Evolutionary conservation across 768 basidiomycete genomes (phyloP), one percentile per base, ranked within the genome.

Genomic region (Mycena galopus): DNA sequence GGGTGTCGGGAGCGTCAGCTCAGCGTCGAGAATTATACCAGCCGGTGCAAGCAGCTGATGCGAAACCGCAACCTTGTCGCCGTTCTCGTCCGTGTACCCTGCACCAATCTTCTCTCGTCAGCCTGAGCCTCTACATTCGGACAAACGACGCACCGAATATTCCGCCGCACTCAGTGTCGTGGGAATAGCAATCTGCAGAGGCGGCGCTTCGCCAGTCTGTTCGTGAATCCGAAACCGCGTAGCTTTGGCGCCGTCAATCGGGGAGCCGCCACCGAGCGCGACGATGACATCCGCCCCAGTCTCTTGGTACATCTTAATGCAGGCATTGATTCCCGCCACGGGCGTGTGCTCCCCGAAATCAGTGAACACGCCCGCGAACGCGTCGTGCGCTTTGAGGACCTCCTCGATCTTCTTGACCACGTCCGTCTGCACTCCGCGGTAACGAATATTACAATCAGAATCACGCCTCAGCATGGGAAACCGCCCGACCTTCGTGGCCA

Each of bases 141-240:
- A 47, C n/a, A 57, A 11, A 42, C 16, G 16, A 77, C 87, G 65
- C 70, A 92, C 92, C 39, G 87, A 87, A 78, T 93, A 93, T 77
- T 94, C 94, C 11, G 93, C 93, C 1, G 93, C 93, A 75, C 92
- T 94, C 39, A 95, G 83, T 6, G 94, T 94, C 9, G 94, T 96
- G 0, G 94, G 94, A 68, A 95, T 91, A 19, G 94, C 92, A 61
- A 96, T 93, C 75, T 94, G 93, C 17, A 47, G 47, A 23, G 81
- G 85, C 59, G 89, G 80, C 59, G 86, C 81, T 0, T 87, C 89
- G 2, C 88, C 90, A 3, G 75, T 80, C 71, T 91, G 88, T 70
- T 91, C 81, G 74, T 92, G 89, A 35, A 91, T 81, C 61, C 88
- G 86, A 78, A 90, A 91, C 10, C 92, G 78, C 32, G 95, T 92